Evolutionary conservation across 768 basidiomycete genomes (phyloP).

Genomic region (Asterophora lycoperdoides): DNA sequence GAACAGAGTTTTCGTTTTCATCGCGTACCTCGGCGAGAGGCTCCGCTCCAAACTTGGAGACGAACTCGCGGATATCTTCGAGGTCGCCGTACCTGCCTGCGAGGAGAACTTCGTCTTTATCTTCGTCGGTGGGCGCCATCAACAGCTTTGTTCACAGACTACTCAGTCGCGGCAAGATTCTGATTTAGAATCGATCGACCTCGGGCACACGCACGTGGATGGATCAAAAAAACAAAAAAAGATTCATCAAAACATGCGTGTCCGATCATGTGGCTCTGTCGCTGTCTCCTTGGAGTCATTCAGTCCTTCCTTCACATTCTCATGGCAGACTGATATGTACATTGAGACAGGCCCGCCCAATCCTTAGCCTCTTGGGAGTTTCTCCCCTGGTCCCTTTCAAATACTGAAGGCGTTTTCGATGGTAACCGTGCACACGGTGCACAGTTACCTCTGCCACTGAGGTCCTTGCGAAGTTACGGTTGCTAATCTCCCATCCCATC

Average conservation of each 20-base stretch:
- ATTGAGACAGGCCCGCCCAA: too few species aligned
- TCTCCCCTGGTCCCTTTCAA: too few species aligned
- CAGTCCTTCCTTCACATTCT: too few species aligned
- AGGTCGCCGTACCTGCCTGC: slow-evolving; percentile 87
- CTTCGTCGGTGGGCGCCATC: slow-evolving; percentile 41
- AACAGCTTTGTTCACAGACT: slow-evolving; percentile 1
- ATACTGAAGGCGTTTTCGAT: too few species aligned
- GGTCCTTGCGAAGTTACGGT: too few species aligned
- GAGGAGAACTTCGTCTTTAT: slow-evolving; percentile 71
- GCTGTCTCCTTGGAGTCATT: too few species aligned
- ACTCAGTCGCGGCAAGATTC: background rate
- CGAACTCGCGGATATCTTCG: slow-evolving; percentile 67
- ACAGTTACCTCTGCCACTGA: too few species aligned
- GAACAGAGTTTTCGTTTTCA: slow-evolving; percentile 69
- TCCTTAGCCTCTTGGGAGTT: too few species aligned
- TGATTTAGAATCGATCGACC: too few species aligned
- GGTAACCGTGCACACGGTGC: too few species aligned
- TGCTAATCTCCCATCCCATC: slow-evolving; percentile 5
- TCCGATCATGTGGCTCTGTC: too few species aligned
- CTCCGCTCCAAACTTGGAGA: slow-evolving; percentile 50
- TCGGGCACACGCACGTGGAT: slow-evolving; percentile 3
- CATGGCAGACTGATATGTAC: too few species aligned
- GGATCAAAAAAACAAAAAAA: background rate
- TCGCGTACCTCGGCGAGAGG: slow-evolving; percentile 53
- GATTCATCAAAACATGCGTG: slow-evolving; percentile 9